Percentiles rank a stretch among this genome's conserved stretches.
These are phyloP conservation scores for Loxodes magnus DNA, from an alignment of 73 alveolate genomes.

Conservation along the genomic window DNA sequence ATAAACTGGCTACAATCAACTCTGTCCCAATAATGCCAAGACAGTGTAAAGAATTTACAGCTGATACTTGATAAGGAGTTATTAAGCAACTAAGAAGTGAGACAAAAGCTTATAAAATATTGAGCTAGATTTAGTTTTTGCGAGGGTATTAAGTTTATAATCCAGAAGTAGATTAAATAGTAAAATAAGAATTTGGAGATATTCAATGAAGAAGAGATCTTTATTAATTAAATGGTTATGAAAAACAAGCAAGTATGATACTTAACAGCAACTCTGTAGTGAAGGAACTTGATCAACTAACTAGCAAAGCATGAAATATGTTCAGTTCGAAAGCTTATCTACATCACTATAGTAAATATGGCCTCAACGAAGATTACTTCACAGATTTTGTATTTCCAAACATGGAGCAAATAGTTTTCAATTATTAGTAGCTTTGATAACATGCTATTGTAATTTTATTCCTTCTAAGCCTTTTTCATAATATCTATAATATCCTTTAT, in stretches of 20 bases:
- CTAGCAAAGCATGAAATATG: slow-evolving; percentile 2
- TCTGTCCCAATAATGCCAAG: not conserved
- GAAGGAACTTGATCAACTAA: not conserved
- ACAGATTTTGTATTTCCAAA: slow-evolving; percentile 3
- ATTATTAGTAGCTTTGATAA: slow-evolving; percentile 3
- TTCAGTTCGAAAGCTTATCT: slow-evolving; percentile 9
- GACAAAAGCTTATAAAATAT: no score
- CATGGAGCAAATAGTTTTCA: not conserved
- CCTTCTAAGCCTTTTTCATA: no score
- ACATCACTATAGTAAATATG: slow-evolving; percentile 8
- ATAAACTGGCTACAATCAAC: no score
- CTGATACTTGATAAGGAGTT: slow-evolving; percentile 4
- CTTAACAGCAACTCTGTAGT: slow-evolving; percentile 1
- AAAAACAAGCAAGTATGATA: slow-evolving; percentile 4
- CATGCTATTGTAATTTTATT: no score
- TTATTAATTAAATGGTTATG: no score
- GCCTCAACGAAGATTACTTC: not conserved
- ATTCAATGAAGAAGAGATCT: no score
- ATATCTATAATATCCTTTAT: no score
- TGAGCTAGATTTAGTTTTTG: no score
- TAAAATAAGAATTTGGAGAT: no score
- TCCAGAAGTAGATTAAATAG: no score
- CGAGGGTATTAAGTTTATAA: no score
- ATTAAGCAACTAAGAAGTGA: no score
- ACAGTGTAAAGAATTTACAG: slow-evolving; percentile 1